Percentiles rank a stretch among this genome's conserved stretches.
phyloP scores from a whole-genome alignment of 176 grass and related monocot species.

The Musa troglodytarum region DNA sequence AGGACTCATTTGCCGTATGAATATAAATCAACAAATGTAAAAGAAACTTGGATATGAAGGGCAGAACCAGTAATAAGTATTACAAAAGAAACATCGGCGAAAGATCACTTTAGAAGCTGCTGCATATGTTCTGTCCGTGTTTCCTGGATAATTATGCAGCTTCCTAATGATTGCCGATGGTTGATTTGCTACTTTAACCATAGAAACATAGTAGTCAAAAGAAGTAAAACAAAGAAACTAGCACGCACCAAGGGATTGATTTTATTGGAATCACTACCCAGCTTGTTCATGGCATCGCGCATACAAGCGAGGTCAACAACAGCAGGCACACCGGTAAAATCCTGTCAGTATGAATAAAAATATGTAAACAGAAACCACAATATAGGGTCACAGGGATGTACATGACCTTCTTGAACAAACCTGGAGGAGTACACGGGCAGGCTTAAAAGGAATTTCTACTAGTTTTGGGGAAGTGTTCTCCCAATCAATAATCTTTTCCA shows the following conservation, averaged over 20 bases:
- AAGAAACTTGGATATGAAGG: no score
- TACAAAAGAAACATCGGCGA: no score
- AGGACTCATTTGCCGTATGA: no score
- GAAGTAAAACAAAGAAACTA: conserved; percentile 4
- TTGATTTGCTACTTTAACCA: not conserved
- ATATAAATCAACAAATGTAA: no score
- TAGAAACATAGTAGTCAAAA: not conserved
- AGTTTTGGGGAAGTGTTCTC: conserved; percentile 73
- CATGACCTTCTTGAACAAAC: conserved; percentile 29
- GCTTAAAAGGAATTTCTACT: conserved; percentile 91
- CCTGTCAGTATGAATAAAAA: conserved; percentile 30
- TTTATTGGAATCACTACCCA: conserved; percentile 83
- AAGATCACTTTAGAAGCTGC: no score
- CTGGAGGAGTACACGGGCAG: conserved; percentile 91
- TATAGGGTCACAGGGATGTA: not conserved
- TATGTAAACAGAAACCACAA: not conserved
- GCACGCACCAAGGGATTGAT: conserved; percentile 72
- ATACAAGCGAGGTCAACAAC: conserved; percentile 98
- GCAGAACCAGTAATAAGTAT: not conserved
- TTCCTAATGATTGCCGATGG: not conserved
- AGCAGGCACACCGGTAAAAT: conserved; percentile 88
- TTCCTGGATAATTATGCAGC: not conserved
- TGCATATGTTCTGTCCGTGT: not conserved
- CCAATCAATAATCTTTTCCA: conserved; percentile 95
- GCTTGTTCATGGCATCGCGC: conserved; percentile 85